Percentiles rank a stretch among this genome's conserved stretches.
phyloP scores from a whole-genome alignment of 164 flowering plant species.

The Sedum album region DNA sequence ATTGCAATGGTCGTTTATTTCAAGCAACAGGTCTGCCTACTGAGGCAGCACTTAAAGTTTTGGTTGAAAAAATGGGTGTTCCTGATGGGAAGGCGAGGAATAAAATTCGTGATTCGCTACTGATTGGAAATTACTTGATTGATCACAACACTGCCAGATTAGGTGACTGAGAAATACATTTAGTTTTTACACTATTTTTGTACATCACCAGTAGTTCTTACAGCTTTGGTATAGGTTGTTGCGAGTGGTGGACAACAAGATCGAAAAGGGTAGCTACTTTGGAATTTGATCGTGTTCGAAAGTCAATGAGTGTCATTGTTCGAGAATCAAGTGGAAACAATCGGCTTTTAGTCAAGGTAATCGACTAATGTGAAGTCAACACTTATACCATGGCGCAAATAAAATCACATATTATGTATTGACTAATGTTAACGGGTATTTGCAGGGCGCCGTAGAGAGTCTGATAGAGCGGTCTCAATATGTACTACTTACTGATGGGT shows the following conservation, averaged over 20 bases:
- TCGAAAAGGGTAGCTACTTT: constrained; percentile 63
- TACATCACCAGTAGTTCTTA: background rate
- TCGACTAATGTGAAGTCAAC: background rate
- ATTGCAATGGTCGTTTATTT: constrained; percentile 51
- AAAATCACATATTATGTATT: background rate
- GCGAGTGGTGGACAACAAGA: constrained; percentile 74
- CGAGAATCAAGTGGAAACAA: constrained; percentile 56
- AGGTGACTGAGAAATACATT: constrained; percentile 34
- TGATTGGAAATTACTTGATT: constrained; percentile 54
- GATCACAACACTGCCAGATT: constrained; percentile 49
- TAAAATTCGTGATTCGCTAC: constrained; percentile 45
- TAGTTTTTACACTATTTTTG: background rate
- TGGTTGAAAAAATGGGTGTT: constrained; percentile 96
- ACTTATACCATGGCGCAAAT: background rate
- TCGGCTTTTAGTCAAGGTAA: constrained; percentile 87
- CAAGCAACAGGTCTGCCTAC: constrained; percentile 85
- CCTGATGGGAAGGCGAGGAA: constrained; percentile 66
- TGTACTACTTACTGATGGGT: constrained; percentile 89
- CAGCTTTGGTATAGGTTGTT: constrained; percentile 40
- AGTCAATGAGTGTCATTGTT: constrained; percentile 78
- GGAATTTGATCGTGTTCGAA: constrained; percentile 82
- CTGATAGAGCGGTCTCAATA: constrained; percentile 68
- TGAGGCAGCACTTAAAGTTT: constrained; percentile 93
- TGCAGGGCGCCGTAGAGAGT: constrained; percentile 90
- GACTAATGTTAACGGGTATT: background rate